phyloP scores from a whole-genome alignment of 805 yeast species.

The Myxozyma vanderwaltii region DNA sequence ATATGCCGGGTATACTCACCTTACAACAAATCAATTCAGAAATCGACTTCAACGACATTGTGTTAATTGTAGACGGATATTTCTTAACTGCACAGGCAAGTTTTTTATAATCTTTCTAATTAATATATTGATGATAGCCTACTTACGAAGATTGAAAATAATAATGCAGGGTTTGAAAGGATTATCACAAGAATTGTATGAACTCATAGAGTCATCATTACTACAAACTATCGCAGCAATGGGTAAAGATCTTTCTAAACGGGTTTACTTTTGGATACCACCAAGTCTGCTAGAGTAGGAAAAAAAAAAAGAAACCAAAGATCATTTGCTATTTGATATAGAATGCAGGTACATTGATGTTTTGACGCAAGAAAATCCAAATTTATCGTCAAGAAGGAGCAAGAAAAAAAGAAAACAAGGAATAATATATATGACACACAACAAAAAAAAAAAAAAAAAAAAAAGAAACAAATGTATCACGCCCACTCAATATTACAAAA shows the following conservation, averaged over 20 bases:
- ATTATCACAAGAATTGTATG: not conserved
- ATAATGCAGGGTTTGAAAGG: not conserved
- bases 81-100: not conserved
- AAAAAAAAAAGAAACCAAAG: not conserved
- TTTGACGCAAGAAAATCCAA: too few species aligned
- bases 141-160: not conserved
- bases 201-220: not conserved
- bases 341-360: too few species aligned
- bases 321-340: too few species aligned
- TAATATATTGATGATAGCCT: not conserved
- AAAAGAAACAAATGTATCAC: too few species aligned
- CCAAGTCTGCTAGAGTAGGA: too few species aligned
- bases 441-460: too few species aligned
- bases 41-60: not conserved
- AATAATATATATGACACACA: too few species aligned
- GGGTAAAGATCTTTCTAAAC: not conserved
- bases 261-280: not conserved
- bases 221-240: conserved; percentile 2
- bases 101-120: not conserved
- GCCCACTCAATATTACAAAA: too few species aligned
- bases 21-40: not conserved
- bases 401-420: too few species aligned
- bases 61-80: not conserved
- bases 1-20: conserved; percentile 19
- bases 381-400: too few species aligned